Conservation (phyloP, 2,329 filamentous ascomycete species). For the Sporothrix phasma region DNA sequence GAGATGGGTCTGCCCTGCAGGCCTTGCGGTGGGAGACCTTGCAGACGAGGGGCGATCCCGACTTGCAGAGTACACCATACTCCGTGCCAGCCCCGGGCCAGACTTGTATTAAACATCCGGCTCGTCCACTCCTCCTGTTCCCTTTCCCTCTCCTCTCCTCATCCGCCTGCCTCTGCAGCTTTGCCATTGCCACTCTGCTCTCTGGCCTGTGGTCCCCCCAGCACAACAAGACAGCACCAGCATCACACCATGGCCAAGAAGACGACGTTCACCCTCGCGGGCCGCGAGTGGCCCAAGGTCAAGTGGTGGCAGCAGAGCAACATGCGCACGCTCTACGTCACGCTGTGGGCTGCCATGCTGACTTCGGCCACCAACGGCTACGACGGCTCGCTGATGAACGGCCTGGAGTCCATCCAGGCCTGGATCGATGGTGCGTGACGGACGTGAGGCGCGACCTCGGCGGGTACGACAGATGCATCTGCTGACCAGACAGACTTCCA, state of each 20-base stretch:
- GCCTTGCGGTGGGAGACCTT: neutral
- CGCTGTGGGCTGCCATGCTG: constrained; percentile 28
- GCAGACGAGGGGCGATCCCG: neutral
- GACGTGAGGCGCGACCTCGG: neutral
- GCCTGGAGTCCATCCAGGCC: constrained; percentile 29
- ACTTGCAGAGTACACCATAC: too few species aligned
- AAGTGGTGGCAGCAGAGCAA: constrained; percentile 26
- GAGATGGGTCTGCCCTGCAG: constrained; percentile 1
- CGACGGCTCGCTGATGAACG: constrained; percentile 33
- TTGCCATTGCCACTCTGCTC: neutral
- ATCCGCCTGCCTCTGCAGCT: neutral
- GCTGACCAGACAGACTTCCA: constrained; percentile 22
- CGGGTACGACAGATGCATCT: neutral
- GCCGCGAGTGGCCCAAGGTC: constrained; percentile 23
- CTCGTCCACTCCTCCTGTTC: constrained; percentile 5
- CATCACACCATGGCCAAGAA: constrained; percentile 18
- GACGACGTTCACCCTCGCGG: constrained; percentile 20
- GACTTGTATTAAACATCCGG: constrained; percentile 10
- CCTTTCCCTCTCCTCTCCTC: neutral
- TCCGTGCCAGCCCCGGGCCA: neutral
- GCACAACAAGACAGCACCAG: neutral
- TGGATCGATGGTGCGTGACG: constrained; percentile 30
- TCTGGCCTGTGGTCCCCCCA: neutral
- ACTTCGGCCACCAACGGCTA: constrained; percentile 29
- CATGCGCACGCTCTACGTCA: constrained; percentile 26